These are phyloP conservation scores for Pelargonium cotyledonis DNA, from an alignment of 441 rosid genomes.

Conservation along the genomic window DNA sequence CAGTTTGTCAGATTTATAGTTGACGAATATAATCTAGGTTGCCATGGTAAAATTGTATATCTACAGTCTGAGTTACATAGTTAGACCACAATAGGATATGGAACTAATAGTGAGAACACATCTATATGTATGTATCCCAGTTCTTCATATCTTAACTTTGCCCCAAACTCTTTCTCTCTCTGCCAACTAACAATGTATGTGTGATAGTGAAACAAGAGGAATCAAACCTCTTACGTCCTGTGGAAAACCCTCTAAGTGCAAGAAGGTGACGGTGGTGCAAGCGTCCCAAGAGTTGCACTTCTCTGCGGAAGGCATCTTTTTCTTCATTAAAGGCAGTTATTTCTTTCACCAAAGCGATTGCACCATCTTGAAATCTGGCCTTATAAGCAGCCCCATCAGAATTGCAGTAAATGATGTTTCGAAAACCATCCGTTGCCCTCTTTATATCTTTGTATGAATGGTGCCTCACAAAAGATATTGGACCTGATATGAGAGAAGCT, in stretches of 20 bases:
- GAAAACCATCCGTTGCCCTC: constrained; percentile 71
- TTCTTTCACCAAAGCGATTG: constrained; percentile 61
- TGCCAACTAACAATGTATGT: not conserved
- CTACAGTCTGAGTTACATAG: not conserved
- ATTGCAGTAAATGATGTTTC: constrained; percentile 47
- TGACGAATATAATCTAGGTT: too few relatives aligned
- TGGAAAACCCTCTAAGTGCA: constrained; percentile 67
- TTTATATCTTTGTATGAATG: constrained; percentile 59
- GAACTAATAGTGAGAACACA: not conserved
- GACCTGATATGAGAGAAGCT: constrained; percentile 33
- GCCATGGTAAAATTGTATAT: too few relatives aligned
- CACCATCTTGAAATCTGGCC: constrained; percentile 65
- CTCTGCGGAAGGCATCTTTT: constrained; percentile 49
- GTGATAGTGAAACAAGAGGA: not conserved
- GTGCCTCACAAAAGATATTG: constrained; percentile 40
- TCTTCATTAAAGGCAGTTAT: constrained; percentile 39
- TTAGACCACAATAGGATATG: not conserved
- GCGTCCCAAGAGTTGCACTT: constrained; percentile 66
- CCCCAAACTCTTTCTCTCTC: not conserved
- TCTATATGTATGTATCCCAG: not conserved
- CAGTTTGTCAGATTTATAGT: not conserved
- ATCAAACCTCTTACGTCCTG: constrained; percentile 55
- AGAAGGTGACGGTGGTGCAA: constrained; percentile 92
- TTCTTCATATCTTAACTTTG: not conserved
- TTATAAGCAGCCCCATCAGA: constrained; percentile 57